These are phyloP conservation scores for Cantharellus cinnabarinus DNA, from an alignment of 768 basidiomycete genomes.

Conservation along the genomic window DNA sequence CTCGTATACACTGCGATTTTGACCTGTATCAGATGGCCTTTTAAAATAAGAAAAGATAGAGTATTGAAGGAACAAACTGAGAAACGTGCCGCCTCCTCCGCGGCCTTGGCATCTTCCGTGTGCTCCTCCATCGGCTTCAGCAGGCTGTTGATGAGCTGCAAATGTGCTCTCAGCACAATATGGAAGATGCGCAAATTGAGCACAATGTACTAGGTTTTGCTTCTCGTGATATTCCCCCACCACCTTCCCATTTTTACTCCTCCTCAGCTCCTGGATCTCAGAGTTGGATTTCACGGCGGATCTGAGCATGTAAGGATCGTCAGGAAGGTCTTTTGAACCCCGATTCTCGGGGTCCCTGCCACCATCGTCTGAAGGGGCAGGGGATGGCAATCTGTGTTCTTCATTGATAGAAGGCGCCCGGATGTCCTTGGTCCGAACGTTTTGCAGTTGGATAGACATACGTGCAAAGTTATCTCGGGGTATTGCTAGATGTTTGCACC, in stretches of 20 bases:
- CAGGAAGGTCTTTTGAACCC: background rate
- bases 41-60: background rate
- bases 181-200: background rate
- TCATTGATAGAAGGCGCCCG: background rate
- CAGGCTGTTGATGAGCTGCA: slow-evolving; percentile 62
- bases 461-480: no score
- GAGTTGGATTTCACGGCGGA: slow-evolving; percentile 36
- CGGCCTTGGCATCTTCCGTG: slow-evolving; percentile 56
- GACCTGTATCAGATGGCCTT: slow-evolving; percentile 27
- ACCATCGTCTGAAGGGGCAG: background rate
- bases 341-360: background rate
- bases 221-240: slow-evolving; percentile 45
- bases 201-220: slow-evolving; percentile 44
- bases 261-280: slow-evolving; percentile 41
- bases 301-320: background rate
- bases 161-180: background rate
- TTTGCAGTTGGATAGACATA: no score
- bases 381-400: background rate
- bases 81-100: slow-evolving; percentile 44
- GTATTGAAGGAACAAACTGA: slow-evolving; percentile 23
- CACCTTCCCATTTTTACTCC: slow-evolving; percentile 35
- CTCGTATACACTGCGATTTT: slow-evolving; percentile 77
- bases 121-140: slow-evolving; percentile 84
- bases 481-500: no score
- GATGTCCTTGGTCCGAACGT: no score